Base-by-base conservation (phyloP, 1,284 basidiomycete species). In the Porogramme epimiltina region DNA sequence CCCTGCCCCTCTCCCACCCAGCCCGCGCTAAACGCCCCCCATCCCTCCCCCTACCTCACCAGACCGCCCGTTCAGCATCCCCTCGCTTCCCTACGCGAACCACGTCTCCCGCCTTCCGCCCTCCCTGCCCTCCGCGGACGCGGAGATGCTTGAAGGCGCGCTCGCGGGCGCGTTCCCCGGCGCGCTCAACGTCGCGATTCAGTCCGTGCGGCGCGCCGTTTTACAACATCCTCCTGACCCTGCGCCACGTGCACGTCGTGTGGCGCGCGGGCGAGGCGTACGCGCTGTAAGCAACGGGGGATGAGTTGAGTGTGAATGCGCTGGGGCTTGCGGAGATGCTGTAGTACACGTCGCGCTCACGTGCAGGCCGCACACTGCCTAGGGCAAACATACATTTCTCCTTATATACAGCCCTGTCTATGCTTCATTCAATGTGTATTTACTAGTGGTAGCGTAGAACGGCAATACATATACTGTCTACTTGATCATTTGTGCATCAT, bases 321-420 rank as follows among this genome's bases (percentile, higher is more conserved):
- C 78, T 94, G 33, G 93, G 90, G n/a, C 95, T 87, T 66, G 89
- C 91, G 13, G 93, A 93, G 2, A 82, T 91, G 84, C 63, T 95
- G 54, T 79, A n/a, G n/a, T n/a, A n/a, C n/a, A n/a, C n/a, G n/a
- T n/a, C n/a, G n/a, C n/a, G n/a, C n/a, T n/a, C n/a, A n/a, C n/a
- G n/a, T n/a, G n/a, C n/a, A n/a, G n/a, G n/a, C n/a, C n/a, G n/a
- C n/a, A n/a, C n/a, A n/a, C n/a, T n/a, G n/a, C n/a, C n/a, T n/a
- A n/a, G n/a, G n/a, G n/a, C n/a, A n/a, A n/a, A n/a, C n/a, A n/a
- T n/a, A n/a, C n/a, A n/a, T n/a, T n/a, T n/a, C n/a, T n/a, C n/a
- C n/a, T n/a, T n/a, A n/a, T n/a, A n/a, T n/a, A n/a, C n/a, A n/a
- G n/a, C n/a, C n/a, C n/a, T n/a, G n/a, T n/a, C n/a, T n/a, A n/a